A percentile compares a stretch with the other conserved stretches of the same genome.
Conservation (phyloP, 2,329 filamentous ascomycete genomes). For the Gaeumannomyces tritici region DNA sequence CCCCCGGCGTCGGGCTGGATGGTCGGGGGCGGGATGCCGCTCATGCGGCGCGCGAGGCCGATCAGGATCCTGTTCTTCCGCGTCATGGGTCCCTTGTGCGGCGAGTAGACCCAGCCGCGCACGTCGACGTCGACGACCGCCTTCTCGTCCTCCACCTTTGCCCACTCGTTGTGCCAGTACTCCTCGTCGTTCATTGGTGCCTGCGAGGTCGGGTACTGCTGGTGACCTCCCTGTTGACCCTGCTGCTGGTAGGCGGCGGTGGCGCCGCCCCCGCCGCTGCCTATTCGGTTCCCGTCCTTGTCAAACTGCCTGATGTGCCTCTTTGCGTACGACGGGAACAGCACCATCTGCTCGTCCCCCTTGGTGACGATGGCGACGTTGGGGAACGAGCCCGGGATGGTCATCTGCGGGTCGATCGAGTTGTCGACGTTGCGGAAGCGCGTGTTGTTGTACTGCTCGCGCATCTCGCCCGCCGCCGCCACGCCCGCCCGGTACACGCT, state of each 20-base stretch:
- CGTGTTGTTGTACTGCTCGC: constrained; percentile 49
- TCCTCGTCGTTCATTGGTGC: constrained; percentile 51
- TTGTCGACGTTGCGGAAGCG: constrained; percentile 26
- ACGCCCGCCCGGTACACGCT: constrained; percentile 47
- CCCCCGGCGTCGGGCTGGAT: constrained; percentile 21
- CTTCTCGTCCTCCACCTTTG: constrained; percentile 68
- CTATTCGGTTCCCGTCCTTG: constrained; percentile 23
- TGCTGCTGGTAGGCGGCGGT: constrained; percentile 22
- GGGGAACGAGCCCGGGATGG: constrained; percentile 70
- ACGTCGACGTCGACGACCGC: constrained; percentile 91
- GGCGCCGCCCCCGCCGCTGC: constrained; percentile 19
- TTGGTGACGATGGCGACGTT: constrained; percentile 72
- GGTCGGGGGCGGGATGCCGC: constrained; percentile 68
- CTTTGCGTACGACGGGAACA: constrained; percentile 91
- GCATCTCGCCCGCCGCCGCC: constrained; percentile 47
- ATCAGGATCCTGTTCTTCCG: constrained; percentile 81
- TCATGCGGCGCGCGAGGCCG: constrained; percentile 76
- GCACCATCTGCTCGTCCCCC: constrained; percentile 82
- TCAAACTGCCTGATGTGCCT: constrained; percentile 57
- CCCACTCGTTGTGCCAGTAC: constrained; percentile 72
- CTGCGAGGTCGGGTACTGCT: constrained; percentile 17
- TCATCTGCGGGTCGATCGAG: constrained; percentile 23
- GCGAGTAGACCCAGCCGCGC: constrained; percentile 87
- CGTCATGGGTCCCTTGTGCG: constrained; percentile 74
- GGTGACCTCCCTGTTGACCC: constrained; percentile 11